Evolutionary conservation across 2,329 filamentous ascomycete species (phyloP), one percentile per base, ranked within the genome.

Genomic region (Aspergillus sp.): DNA sequence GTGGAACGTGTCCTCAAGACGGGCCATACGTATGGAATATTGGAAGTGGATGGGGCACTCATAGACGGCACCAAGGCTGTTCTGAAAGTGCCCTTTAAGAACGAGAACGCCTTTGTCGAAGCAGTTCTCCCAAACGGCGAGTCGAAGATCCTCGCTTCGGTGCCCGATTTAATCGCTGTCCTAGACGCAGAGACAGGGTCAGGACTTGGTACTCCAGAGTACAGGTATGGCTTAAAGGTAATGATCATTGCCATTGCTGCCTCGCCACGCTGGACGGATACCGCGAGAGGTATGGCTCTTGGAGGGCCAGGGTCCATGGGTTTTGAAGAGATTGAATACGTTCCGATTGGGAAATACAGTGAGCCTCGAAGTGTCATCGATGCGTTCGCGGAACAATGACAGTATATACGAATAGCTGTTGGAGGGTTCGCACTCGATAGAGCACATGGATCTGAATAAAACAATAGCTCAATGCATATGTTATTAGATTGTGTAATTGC

Each of bases 171-270:
- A 7, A 83, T 87, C 57, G 78, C 80, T 0, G 77, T 87, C 8
- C 80, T 87, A 17, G 85, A 87, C 59, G 80, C 83, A 6, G 82
- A 85, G 63, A 85, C 82, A 9, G 85, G 85, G 30, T 80, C 85
- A 64, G 84, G 84, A 0, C 76, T 87, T 7, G 85, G 85, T 0
- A 84, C 83, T 0, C 85, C 82, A 0, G 85, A 87, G 66, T 87
- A 86, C 56, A 77, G 82, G 13, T 86, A 84, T 59, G 84, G 84
- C 0, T 63, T 85, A 3, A 75, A 78, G 7, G 83, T 85, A 0
- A 79, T 74, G 31, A 82, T 85, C 0, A 80, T 86, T 59, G 83
- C 77, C 0, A 71, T 85, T 23, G 77, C 82, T 1, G 79, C 81
- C 0, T 81, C 83, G 53, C 81, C 83, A 0, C 65, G 83, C 8